Conservation (phyloP, 2,329 filamentous ascomycete genomes). For the Epichloe glyceriae region DNA sequence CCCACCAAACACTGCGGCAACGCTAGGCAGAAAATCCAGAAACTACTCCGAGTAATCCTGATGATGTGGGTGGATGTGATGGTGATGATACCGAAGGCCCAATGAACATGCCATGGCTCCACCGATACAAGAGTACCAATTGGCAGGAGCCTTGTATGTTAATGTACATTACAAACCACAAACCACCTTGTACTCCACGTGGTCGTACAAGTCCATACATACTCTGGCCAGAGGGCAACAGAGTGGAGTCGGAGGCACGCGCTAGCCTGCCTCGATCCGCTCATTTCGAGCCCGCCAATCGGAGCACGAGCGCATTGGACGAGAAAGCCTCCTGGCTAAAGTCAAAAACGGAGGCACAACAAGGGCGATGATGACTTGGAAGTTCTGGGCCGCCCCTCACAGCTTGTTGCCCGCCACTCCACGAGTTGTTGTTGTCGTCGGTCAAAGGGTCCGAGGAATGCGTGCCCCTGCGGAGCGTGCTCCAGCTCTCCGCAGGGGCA, state of each 20-base stretch:
- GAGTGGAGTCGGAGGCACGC: neutral
- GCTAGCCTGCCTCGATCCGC: neutral
- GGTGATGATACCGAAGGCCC: too few species aligned
- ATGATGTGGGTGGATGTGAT: too few species aligned
- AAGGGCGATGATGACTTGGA: neutral
- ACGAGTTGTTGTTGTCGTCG: too few species aligned
- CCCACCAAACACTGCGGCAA: too few species aligned
- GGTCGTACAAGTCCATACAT: neutral
- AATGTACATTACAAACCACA: neutral
- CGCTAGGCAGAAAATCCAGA: too few species aligned
- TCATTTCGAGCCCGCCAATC: constrained; percentile 6
- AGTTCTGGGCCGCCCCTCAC: neutral
- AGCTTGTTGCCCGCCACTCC: neutral
- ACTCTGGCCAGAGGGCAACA: neutral
- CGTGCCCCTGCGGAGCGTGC: too few species aligned
- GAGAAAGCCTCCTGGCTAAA: constrained; percentile 4
- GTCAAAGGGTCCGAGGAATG: too few species aligned
- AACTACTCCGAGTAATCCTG: too few species aligned
- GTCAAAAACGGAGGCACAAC: neutral
- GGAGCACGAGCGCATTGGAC: constrained; percentile 9
- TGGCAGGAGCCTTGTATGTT: too few species aligned
- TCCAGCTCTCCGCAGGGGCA: too few species aligned
- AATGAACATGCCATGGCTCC: too few species aligned
- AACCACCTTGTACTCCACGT: neutral
- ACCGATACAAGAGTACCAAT: too few species aligned